Base-by-base conservation (phyloP, 768 basidiomycete genomes). In the Leccinum ochraceum region DNA sequence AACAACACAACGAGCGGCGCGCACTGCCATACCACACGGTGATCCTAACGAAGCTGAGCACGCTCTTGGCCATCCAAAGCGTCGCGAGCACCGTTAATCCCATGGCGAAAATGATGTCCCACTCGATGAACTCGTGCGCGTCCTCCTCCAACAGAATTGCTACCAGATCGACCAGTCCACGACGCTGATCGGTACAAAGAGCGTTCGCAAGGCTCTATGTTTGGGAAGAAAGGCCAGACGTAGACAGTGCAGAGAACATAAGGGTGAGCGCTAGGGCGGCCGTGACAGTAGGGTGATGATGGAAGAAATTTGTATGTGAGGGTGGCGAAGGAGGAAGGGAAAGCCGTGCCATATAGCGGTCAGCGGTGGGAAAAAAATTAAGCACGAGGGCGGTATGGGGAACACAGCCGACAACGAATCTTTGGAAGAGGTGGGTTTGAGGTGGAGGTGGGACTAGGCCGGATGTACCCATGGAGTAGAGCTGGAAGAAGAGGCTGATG, bases 341-440 rank as follows among this genome's bases (percentile, higher is more conserved):
- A 80, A 85, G 26, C 76, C 62, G 61, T 85, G 84, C 84, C 84
- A 86, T 34, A 81, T 71, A 11, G 80, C 80, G 14, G 83, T 85
- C 49, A 83, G 68, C 50, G 63, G 62, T 1, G 80, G 75, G 56
- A 28, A 72, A 66, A 28, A 82, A 58, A 49, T 75, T 30, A 59
- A 85, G 53, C 77, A 86, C 79, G 49, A 74, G 75, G 22, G 75
- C 57, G 7, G 82, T 78, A 10, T 84, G 83, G 22, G 83, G 76
- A 22, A 74, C 65, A 10, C 72, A 78, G 10, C 84, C 83, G 11
- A 77, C 65, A 32, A 81, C 26, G 34, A 83, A 32, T 1, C 78
- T 80, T 66, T 56, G 3, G 24, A 65, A 85, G 84, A 5, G 79
- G 67, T 20, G 46, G 24, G 54, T 20, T 30, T 6, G 13, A 34